Percentiles rank a stretch among this genome's conserved stretches.
These are phyloP conservation scores for Quercus tomentella DNA, from an alignment of 331 rosid genomes.

Conservation along the genomic window DNA sequence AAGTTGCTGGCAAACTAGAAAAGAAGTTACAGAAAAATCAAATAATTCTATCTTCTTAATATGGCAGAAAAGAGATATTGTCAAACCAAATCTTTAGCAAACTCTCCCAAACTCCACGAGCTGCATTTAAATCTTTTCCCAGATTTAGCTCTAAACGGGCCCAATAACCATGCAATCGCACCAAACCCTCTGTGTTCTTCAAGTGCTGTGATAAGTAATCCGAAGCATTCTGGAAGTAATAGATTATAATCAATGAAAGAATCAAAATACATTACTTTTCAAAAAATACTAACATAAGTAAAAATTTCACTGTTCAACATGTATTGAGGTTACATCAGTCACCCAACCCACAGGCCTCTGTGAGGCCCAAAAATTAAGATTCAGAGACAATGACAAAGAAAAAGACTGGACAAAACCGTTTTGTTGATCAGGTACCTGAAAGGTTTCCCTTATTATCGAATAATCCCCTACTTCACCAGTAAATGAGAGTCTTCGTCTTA, in stretches of 20 bases:
- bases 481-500: slow-evolving; percentile 74
- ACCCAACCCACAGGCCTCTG: not conserved
- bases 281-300: not conserved
- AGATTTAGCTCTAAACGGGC: slow-evolving; percentile 71
- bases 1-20: not conserved
- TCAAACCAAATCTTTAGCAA: slow-evolving; percentile 79
- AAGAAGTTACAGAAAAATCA: not conserved
- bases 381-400: not conserved
- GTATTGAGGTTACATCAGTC: not conserved
- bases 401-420: not conserved
- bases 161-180: slow-evolving; percentile 81
- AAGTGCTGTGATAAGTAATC: slow-evolving; percentile 75
- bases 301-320: not conserved
- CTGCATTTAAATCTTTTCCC: slow-evolving; percentile 61
- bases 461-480: slow-evolving; percentile 36
- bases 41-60: not conserved
- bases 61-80: not conserved
- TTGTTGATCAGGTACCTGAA: slow-evolving; percentile 43
- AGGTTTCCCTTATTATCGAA: slow-evolving; percentile 61
- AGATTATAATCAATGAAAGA: slow-evolving; percentile 2
- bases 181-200: slow-evolving; percentile 68
- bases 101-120: slow-evolving; percentile 93
- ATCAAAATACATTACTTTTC: not conserved
- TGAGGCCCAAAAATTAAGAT: not conserved
- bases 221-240: slow-evolving; percentile 65